These are phyloP conservation scores for Pseudoturritis turrita DNA, from an alignment of 345 rosid species.

Conservation along the genomic window DNA sequence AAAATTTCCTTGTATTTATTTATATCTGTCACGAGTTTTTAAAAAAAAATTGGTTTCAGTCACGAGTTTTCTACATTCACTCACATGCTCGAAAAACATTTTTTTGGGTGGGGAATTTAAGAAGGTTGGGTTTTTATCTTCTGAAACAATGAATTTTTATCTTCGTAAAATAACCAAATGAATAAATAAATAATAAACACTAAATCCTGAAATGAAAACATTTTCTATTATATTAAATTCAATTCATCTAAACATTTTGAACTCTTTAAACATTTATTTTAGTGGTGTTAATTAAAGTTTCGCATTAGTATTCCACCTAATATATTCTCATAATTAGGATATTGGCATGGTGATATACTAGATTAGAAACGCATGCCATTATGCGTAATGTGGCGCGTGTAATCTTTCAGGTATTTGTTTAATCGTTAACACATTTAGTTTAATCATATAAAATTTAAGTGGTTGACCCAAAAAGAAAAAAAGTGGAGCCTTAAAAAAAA, in stretches of 20 bases:
- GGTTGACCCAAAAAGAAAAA: no score
- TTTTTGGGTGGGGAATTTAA: not conserved
- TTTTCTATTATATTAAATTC: not conserved
- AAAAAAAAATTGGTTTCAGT: not conserved
- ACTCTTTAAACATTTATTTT: not conserved
- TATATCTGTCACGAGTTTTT: not conserved
- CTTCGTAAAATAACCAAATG: not conserved
- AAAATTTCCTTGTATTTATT: not conserved
- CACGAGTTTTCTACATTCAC: slow-evolving; percentile 3
- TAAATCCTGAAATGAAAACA: not conserved
- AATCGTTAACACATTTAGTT: not conserved
- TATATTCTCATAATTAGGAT: not conserved
- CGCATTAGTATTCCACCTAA: no score
- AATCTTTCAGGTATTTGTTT: not conserved
- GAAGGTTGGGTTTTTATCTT: not conserved
- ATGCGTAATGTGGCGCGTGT: not conserved
- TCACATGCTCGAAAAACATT: not conserved
- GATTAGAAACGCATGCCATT: not conserved
- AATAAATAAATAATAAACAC: not conserved
- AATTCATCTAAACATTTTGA: not conserved
- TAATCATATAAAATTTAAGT: not conserved
- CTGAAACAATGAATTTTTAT: not conserved
- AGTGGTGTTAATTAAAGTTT: not conserved
- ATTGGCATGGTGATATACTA: not conserved
- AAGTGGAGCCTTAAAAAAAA: not conserved